Percentiles rank a stretch among this genome's conserved stretches.
These are phyloP conservation scores for Curvularia sp. DNA, from an alignment of 2,329 filamentous ascomycete genomes.

Conservation along the genomic window DNA sequence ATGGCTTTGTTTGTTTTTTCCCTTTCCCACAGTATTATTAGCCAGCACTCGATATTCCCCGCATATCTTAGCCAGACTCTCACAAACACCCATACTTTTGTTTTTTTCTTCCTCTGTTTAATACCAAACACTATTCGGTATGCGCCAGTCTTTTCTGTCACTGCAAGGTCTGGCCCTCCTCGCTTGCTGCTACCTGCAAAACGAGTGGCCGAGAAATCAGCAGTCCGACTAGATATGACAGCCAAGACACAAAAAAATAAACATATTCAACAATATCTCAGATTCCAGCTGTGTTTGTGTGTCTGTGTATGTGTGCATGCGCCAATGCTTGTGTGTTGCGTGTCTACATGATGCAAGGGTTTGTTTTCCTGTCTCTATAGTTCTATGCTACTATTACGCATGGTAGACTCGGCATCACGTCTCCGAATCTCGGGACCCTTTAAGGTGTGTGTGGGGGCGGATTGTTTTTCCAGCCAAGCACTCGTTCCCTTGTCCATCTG, in stretches of 20 bases:
- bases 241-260: slow-evolving; percentile 8
- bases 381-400: background rate
- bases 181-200: background rate
- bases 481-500: too few species aligned
- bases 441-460: too few species aligned
- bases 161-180: background rate
- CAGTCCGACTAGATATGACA: slow-evolving; percentile 10
- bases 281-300: background rate
- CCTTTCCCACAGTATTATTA: slow-evolving; percentile 17
- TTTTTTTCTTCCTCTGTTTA: slow-evolving; percentile 19
- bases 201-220: background rate
- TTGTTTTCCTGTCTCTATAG: background rate
- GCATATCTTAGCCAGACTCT: slow-evolving; percentile 33
- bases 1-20: slow-evolving; percentile 21
- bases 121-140: slow-evolving; percentile 45
- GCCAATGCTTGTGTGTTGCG: too few species aligned
- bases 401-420: background rate
- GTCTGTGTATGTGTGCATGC: background rate
- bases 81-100: background rate
- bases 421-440: too few species aligned
- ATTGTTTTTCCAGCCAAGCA: too few species aligned
- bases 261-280: slow-evolving; percentile 9
- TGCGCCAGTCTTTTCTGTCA: slow-evolving; percentile 31
- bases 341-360: background rate
- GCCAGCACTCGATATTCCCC: slow-evolving; percentile 13